These are phyloP conservation scores for Coemansia guatemalensis DNA, from an alignment of 192 early-diverging fungal species.

Conservation along the genomic window DNA sequence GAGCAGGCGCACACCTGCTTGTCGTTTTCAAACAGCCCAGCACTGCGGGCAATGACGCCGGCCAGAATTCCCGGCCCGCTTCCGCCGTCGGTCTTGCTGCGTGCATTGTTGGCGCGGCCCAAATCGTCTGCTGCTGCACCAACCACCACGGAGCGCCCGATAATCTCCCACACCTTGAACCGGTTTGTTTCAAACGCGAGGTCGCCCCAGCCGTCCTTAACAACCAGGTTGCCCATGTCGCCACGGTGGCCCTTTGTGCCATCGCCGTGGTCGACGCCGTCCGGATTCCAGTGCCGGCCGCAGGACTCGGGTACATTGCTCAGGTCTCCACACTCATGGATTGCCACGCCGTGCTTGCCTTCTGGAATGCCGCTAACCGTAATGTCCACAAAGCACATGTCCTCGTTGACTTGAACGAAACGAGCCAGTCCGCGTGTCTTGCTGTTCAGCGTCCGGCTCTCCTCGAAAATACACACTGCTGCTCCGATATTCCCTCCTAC, in stretches of 20 bases:
- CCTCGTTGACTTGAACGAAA: constrained; percentile 72
- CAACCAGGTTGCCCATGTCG: constrained; percentile 66
- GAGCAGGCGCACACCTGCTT: constrained; percentile 85
- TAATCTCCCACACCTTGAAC: constrained; percentile 86
- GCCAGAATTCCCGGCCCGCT: constrained; percentile 68
- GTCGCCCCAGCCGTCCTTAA: constrained; percentile 73
- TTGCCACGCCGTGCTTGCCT: constrained; percentile 66
- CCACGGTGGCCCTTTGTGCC: constrained; percentile 53
- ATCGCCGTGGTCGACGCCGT: constrained; percentile 23
- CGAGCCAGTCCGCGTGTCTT: constrained; percentile 67
- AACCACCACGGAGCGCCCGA: constrained; percentile 83
- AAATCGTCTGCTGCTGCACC: constrained; percentile 60
- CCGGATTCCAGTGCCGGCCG: constrained; percentile 38
- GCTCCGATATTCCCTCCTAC: constrained; percentile 65
- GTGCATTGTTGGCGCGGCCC: constrained; percentile 28
- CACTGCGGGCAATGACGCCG: constrained; percentile 86
- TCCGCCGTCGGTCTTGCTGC: constrained; percentile 51
- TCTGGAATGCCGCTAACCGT: constrained; percentile 69
- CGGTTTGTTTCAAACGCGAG: constrained; percentile 68
- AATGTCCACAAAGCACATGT: constrained; percentile 77
- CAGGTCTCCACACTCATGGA: constrained; percentile 83
- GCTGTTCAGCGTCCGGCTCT: constrained; percentile 29
- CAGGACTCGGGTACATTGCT: constrained; percentile 49
- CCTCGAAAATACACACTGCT: constrained; percentile 90
- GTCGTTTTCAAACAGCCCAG: constrained; percentile 87